Base-by-base conservation (phyloP, 2,329 filamentous ascomycete genomes). In the Colletotrichum zoysiae region DNA sequence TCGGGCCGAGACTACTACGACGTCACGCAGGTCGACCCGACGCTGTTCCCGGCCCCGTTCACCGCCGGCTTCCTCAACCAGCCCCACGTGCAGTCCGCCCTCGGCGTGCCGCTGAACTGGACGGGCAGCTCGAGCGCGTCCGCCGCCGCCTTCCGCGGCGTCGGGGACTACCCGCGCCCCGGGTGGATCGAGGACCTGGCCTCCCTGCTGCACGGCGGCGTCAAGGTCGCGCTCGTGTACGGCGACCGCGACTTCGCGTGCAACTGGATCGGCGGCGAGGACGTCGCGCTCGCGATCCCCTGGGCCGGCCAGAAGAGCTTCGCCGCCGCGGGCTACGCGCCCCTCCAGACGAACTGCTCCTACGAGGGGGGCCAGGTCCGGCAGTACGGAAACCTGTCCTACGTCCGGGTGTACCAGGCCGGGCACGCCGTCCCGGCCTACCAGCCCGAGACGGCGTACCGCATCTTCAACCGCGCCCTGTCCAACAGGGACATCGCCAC, bases 311-410 rank as follows among this genome's bases (percentile, higher is more conserved):
- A 81, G 9, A 38, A 61, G 33, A 33, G 50, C 23, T 74, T 74
- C 38, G 67, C 70, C 11, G 77, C 81, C 0, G 88, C 91, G 0
- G 91, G 90, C 0, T 93, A 93, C 77, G 85, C 87, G 0, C 87
- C 89, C 2, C 86, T 93, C 53, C 80, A 86, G 18, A 87, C 90
- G 8, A 89, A 90, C 74, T 83, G 82, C 12, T 83, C 85, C 3
- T 89, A 89, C 80, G 86, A 87, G 77, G 89, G 85, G 30, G 92
- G 92, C 8, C 86, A 88, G 72, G 91, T 92, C 0, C 85, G 91
- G 3, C 91, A 93, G 77, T 90, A 87, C 74, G 91, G 90, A 1
- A 93, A 93, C 74, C 84, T 90, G 70, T 87, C 85, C 2, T 91
- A 89, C 77, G 84, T 86, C 26, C 83, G 88, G 0, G 85, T 90